These are phyloP conservation scores for Vitis labrusca DNA, from an alignment of 164 flowering plant genomes.

Conservation along the genomic window DNA sequence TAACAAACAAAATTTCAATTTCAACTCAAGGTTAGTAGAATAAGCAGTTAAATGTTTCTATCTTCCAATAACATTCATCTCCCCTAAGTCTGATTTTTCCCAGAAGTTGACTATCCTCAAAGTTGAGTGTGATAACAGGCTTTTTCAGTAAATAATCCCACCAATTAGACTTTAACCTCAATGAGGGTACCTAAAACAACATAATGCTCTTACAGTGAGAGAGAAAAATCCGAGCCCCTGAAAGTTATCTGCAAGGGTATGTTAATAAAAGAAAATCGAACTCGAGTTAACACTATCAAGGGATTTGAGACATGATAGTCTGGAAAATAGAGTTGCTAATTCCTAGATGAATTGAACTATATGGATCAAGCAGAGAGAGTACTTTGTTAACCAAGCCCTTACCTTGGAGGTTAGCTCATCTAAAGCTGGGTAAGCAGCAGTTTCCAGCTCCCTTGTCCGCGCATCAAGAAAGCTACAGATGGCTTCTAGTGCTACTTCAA, in stretches of 20 bases:
- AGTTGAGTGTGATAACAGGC: not conserved
- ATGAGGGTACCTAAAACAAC: not conserved
- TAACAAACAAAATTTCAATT: not conserved
- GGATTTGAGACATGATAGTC: not conserved
- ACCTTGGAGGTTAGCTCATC: slow-evolving; percentile 95
- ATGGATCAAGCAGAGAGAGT: not conserved
- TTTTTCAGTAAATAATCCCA: not conserved
- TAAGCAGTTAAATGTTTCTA: not conserved
- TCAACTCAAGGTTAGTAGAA: not conserved
- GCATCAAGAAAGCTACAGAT: slow-evolving; percentile 93
- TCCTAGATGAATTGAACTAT: not conserved
- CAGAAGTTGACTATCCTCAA: not conserved
- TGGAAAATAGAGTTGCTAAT: not conserved
- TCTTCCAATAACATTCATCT: too few species aligned
- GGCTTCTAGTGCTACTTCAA: slow-evolving; percentile 95
- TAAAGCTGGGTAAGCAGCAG: slow-evolving; percentile 91
- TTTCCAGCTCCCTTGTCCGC: slow-evolving; percentile 83
- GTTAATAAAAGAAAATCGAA: not conserved
- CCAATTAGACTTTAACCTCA: not conserved
- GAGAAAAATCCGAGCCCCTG: too few species aligned
- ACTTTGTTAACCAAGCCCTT: not conserved
- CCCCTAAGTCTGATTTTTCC: too few species aligned
- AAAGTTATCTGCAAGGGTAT: too few species aligned
- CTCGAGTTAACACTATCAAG: not conserved
- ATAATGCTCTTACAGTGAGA: too few species aligned